A percentile compares a stretch with the other conserved stretches of the same genome.
Evolutionary conservation across 106 monocot genomes (phyloP).

Genomic region (Dendrobium nobile): DNA sequence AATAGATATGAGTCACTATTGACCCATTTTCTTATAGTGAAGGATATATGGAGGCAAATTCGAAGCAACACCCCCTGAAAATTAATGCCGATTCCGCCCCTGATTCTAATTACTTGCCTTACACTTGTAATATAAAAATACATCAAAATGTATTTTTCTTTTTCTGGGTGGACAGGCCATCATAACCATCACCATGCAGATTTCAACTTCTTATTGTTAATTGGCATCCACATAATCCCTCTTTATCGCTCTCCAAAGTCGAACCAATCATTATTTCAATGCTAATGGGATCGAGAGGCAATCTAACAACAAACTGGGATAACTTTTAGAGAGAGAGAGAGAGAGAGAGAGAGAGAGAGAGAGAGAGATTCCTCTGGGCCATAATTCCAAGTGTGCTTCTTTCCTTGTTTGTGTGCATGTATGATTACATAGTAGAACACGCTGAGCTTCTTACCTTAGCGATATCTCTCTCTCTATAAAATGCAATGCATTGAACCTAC

Average conservation of each 20-base stretch:
- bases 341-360: not conserved
- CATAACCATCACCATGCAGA: not conserved
- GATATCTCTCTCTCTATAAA: not conserved
- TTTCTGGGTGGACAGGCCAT: no score
- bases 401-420: not conserved
- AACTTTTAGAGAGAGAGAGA: not conserved
- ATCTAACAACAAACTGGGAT: not conserved
- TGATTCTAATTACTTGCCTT: no score
- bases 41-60: no score
- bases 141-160: no score
- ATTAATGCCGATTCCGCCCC: no score
- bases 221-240: not conserved
- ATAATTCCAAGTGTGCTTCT: not conserved
- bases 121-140: no score
- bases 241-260: not conserved
- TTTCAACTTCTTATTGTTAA: not conserved
- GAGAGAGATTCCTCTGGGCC: not conserved
- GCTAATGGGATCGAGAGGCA: not conserved
- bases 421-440: slow-evolving; percentile 1
- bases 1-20: no score
- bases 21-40: no score
- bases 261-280: not conserved
- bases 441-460: not conserved
- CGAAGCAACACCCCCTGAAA: no score
- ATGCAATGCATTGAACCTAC: not conserved